phyloP scores from a whole-genome alignment of 805 yeast species.

The Torulaspora quercuum region DNA sequence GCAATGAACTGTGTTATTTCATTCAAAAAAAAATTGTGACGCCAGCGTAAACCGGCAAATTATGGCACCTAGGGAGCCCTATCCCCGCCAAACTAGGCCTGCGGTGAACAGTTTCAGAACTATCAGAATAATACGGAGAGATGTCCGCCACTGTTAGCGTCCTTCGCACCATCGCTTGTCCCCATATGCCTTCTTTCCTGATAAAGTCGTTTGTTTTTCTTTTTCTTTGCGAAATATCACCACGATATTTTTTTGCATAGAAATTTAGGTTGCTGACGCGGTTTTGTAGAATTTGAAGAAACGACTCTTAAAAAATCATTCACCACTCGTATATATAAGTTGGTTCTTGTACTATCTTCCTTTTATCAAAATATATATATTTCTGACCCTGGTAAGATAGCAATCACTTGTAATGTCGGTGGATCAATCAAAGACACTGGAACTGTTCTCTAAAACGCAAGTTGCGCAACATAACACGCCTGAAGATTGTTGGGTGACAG shows the following conservation, averaged over 20 bases:
- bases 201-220: constrained; percentile 1
- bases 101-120: too few species aligned
- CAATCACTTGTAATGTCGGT: constrained; percentile 2
- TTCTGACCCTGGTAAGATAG: too few species aligned
- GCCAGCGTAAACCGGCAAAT: too few species aligned
- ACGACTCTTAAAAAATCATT: constrained; percentile 2
- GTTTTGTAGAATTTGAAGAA: constrained; percentile 1
- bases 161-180: too few species aligned
- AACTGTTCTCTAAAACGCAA: constrained; percentile 54
- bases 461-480: constrained; percentile 51
- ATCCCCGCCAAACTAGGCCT: too few species aligned
- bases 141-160: too few species aligned
- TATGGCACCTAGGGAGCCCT: too few species aligned
- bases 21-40: too few species aligned
- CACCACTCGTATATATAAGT: constrained; percentile 6
- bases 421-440: constrained; percentile 41
- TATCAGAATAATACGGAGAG: too few species aligned
- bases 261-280: constrained; percentile 7
- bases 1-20: too few species aligned
- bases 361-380: too few species aligned
- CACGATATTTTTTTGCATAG: constrained; percentile 3
- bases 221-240: background rate
- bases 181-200: background rate
- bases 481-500: constrained; percentile 73
- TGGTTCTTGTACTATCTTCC: background rate